Percentiles rank a stretch among this genome's conserved stretches.
Evolutionary conservation across 2,329 filamentous ascomycete species (phyloP).

Genomic region (Pseudogymnoascus destructans): DNA sequence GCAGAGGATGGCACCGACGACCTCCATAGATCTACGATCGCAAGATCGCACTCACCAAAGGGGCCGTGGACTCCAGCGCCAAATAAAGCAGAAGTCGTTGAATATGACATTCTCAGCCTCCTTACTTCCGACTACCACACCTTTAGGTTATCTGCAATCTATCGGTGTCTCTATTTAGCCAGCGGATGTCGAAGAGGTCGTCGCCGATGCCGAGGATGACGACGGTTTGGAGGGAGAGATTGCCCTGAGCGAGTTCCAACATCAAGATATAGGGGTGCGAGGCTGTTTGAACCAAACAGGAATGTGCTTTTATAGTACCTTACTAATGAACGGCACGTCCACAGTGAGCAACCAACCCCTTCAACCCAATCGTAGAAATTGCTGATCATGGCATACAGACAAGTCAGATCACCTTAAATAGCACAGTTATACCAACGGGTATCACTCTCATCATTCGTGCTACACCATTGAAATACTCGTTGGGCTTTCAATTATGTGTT

Average conservation of each 20-base stretch:
- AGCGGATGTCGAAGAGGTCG: no score
- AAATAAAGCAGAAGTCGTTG: constrained; percentile 17
- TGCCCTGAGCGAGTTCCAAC: constrained; percentile 16
- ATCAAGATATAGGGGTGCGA: constrained; percentile 16
- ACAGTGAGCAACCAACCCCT: constrained; percentile 9
- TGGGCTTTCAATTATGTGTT: constrained; percentile 13
- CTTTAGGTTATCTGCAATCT: constrained; percentile 9
- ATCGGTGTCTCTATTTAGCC: constrained; percentile 16
- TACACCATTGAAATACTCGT: constrained; percentile 13
- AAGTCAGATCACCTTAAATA: constrained; percentile 10
- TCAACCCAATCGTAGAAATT: not conserved
- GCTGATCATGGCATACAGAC: not conserved
- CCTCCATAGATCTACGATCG: constrained; percentile 12
- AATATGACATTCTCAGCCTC: constrained; percentile 18
- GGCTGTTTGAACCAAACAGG: constrained; percentile 12
- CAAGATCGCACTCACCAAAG: constrained; percentile 10
- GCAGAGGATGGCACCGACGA: constrained; percentile 15
- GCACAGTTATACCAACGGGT: constrained; percentile 10
- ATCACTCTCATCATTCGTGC: constrained; percentile 14
- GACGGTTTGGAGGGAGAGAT: no score
- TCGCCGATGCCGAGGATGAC: no score
- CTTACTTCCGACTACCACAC: constrained; percentile 8
- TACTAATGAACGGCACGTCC: constrained; percentile 12
- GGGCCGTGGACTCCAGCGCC: constrained; percentile 12
- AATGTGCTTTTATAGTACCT: constrained; percentile 14